phyloP scores from a whole-genome alignment of 2,329 filamentous ascomycete species.

The Aureobasidium sp. region DNA sequence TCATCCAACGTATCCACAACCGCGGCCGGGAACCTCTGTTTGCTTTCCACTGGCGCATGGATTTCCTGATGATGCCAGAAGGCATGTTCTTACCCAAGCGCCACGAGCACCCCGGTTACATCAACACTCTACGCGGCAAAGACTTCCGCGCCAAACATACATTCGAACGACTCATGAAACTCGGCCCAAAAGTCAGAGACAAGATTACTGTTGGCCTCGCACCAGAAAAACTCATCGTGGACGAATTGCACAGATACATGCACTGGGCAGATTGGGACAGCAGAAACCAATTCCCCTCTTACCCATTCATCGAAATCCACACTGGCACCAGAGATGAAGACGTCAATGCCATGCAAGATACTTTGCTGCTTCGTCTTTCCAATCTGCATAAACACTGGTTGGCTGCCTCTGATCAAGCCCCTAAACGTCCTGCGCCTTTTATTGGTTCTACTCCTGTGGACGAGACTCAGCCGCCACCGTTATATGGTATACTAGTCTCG shows the following conservation, averaged over 20 bases:
- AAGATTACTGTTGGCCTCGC: constrained; percentile 32
- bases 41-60: constrained; percentile 43
- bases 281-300: constrained; percentile 16
- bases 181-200: constrained; percentile 46
- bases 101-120: constrained; percentile 29
- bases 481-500: constrained; percentile 48
- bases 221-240: constrained; percentile 29
- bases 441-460: not conserved
- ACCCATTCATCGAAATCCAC: constrained; percentile 41
- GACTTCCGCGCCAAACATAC: constrained; percentile 46
- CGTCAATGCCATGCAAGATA: constrained; percentile 32
- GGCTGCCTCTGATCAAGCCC: constrained; percentile 16
- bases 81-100: constrained; percentile 36
- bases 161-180: constrained; percentile 40
- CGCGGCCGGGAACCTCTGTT: constrained; percentile 51
- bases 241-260: constrained; percentile 36
- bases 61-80: constrained; percentile 47
- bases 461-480: constrained; percentile 29
- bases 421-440: constrained; percentile 2
- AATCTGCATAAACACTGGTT: not conserved
- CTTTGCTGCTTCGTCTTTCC: not conserved
- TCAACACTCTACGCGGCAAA: constrained; percentile 34
- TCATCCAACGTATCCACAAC: constrained; percentile 46
- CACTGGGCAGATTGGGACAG: constrained; percentile 46
- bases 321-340: constrained; percentile 33